phyloP scores from a whole-genome alignment of 139 green algal genomes.

The Nannochloris sp. region DNA sequence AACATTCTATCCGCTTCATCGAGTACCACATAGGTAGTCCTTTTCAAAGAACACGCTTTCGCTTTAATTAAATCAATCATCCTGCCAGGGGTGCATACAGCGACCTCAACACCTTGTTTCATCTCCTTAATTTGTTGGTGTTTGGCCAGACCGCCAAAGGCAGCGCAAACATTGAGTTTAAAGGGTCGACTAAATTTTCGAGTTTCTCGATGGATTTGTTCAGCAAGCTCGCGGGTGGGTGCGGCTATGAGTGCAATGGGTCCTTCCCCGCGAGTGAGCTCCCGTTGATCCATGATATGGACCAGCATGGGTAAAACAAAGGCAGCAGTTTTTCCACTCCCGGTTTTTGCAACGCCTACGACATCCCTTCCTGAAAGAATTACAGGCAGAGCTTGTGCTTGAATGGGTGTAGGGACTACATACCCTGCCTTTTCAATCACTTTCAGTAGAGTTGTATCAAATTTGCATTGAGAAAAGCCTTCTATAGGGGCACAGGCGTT shows the following conservation, averaged over 20 bases:
- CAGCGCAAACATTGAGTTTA: constrained; percentile 57
- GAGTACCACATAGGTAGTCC: constrained; percentile 81
- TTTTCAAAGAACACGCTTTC: constrained; percentile 56
- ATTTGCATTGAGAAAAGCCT: constrained; percentile 68
- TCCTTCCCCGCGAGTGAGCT: constrained; percentile 66
- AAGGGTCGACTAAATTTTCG: constrained; percentile 45
- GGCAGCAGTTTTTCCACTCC: constrained; percentile 79
- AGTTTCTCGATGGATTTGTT: constrained; percentile 86
- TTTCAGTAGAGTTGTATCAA: constrained; percentile 54
- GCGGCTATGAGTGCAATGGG: constrained; percentile 81
- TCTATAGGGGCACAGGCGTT: constrained; percentile 45
- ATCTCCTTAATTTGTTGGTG: constrained; percentile 91
- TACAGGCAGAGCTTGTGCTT: constrained; percentile 70
- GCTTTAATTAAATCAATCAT: constrained; percentile 76
- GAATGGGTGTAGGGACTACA: constrained; percentile 63
- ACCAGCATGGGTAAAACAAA: constrained; percentile 82
- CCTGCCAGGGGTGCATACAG: constrained; percentile 80
- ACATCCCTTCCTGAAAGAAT: constrained; percentile 67
- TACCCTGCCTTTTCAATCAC: constrained; percentile 62
- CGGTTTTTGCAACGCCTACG: constrained; percentile 80
- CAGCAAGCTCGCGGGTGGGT: constrained; percentile 84
- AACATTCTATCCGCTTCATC: constrained; percentile 98
- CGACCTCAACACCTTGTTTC: constrained; percentile 65
- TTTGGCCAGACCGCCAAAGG: constrained; percentile 88
- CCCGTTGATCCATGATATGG: constrained; percentile 66